Evolutionary conservation across 2,329 filamentous ascomycete species (phyloP).

Genomic region (Aspergillus flavus): DNA sequence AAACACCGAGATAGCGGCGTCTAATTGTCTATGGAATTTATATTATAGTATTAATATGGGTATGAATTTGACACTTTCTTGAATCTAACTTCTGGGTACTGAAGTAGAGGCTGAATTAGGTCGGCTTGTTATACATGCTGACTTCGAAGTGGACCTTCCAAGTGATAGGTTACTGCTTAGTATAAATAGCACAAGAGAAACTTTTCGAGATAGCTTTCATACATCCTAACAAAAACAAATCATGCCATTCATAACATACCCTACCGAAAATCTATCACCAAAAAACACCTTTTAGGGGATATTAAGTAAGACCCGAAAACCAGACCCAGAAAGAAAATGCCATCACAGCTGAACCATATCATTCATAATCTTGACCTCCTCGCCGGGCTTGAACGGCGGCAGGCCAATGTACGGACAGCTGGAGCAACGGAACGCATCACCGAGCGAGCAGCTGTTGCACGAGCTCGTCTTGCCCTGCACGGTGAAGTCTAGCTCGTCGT

Average conservation of each 20-base stretch:
- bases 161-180: background rate
- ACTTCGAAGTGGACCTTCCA: too few relatives aligned
- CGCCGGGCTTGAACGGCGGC: slow-evolving; percentile 94
- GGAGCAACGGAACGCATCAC: slow-evolving; percentile 81
- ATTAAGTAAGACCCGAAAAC: background rate
- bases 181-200: background rate
- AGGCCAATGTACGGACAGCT: slow-evolving; percentile 84
- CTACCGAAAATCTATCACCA: background rate
- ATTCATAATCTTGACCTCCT: slow-evolving; percentile 87
- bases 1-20: background rate
- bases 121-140: background rate
- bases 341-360: slow-evolving; percentile 77
- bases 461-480: slow-evolving; percentile 96
- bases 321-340: background rate
- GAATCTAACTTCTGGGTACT: background rate
- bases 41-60: background rate
- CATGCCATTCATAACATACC: background rate
- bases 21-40: too few relatives aligned
- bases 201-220: background rate
- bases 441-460: slow-evolving; percentile 90
- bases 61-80: background rate
- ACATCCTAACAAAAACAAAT: background rate
- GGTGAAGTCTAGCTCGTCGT: slow-evolving; percentile 84
- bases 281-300: slow-evolving; percentile 2
- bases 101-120: background rate